Conservation (phyloP, 73 alveolate genomes). For the Paramecium sexaurelia region DNA sequence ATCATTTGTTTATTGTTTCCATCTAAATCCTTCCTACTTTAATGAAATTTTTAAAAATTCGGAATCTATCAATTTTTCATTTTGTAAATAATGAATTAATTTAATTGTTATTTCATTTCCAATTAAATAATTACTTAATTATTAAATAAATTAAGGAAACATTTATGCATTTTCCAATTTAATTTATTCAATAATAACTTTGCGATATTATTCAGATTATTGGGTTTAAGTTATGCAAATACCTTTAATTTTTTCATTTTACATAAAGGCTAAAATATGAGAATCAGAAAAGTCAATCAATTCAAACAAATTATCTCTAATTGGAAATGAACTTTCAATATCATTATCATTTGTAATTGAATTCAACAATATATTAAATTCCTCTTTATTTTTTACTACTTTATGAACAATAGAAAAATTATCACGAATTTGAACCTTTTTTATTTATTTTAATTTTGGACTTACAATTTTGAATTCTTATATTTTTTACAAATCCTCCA, state of each 20-base stretch:
- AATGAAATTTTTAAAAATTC: background rate
- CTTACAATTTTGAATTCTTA: background rate
- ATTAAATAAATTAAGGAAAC: background rate
- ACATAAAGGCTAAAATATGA: background rate
- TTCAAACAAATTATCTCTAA: background rate
- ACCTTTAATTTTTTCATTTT: background rate
- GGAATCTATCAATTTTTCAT: constrained; percentile 33
- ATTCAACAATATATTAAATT: background rate
- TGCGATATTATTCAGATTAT: background rate
- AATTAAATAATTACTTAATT: background rate
- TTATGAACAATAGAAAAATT: background rate
- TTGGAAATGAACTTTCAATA: background rate
- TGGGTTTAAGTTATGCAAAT: background rate
- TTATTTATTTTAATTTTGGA: background rate
- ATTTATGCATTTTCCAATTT: background rate
- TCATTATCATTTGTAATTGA: background rate
- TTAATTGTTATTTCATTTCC: constrained; percentile 25
- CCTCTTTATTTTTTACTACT: background rate
- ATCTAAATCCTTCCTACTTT: background rate
- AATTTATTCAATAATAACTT: background rate
- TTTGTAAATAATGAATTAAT: background rate
- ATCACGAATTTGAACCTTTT: background rate
- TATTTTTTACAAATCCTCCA: background rate
- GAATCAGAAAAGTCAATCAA: background rate
- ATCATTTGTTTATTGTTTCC: constrained; percentile 53